Conservation (phyloP, 1,139 yeast species). For the Blastobotrys proliferans region DNA sequence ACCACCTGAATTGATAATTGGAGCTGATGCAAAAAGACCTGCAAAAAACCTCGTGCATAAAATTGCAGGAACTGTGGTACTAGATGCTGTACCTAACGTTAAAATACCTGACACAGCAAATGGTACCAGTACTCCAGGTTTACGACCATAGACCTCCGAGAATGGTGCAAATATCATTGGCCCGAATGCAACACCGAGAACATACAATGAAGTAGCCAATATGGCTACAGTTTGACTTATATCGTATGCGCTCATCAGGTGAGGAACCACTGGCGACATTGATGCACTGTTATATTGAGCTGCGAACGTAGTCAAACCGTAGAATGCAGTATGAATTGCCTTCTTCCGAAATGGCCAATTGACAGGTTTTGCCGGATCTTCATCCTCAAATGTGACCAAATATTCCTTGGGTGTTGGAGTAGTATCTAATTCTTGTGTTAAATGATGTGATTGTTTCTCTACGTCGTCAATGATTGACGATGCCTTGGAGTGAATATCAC, state of each 20-base stretch:
- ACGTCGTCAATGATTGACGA: too few species aligned
- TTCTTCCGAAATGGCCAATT: slow-evolving; percentile 40
- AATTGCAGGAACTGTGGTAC: slow-evolving; percentile 52
- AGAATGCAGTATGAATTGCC: slow-evolving; percentile 39
- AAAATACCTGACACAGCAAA: slow-evolving; percentile 48
- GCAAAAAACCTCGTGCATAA: slow-evolving; percentile 64
- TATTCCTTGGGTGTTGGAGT: too few species aligned
- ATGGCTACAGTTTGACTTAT: slow-evolving; percentile 59
- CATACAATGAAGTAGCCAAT: slow-evolving; percentile 62
- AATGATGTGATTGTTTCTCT: too few species aligned
- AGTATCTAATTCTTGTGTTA: too few species aligned
- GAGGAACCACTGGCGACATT: slow-evolving; percentile 43
- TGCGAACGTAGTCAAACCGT: slow-evolving; percentile 42
- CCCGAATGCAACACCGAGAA: slow-evolving; percentile 71
- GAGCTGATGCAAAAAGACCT: slow-evolving; percentile 72
- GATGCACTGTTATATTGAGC: slow-evolving; percentile 45
- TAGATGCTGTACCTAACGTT: slow-evolving; percentile 29
- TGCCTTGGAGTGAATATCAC: too few species aligned
- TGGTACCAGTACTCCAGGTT: slow-evolving; percentile 61
- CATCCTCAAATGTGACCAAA: slow-evolving; percentile 16
- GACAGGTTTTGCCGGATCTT: slow-evolving; percentile 29
- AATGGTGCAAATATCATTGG: slow-evolving; percentile 77
- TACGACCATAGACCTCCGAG: slow-evolving; percentile 74
- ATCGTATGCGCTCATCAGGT: slow-evolving; percentile 44
- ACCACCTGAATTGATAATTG: slow-evolving; percentile 76